Conservation (phyloP, 495 filamentous ascomycete genomes). For the Aspergillus hancockii region DNA sequence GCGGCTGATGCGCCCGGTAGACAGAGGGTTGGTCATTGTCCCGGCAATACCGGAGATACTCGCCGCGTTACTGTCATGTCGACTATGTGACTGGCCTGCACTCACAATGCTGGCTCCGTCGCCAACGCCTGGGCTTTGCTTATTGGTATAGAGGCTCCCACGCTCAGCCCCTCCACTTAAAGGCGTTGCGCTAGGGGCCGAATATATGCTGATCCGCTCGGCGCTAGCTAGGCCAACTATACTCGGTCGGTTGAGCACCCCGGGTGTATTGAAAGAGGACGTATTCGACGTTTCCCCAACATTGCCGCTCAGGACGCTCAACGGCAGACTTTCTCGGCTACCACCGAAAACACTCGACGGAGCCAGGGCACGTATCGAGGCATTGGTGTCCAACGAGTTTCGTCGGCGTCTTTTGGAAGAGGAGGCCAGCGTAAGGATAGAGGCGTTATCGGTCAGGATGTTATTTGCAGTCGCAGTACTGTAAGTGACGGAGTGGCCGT, state of each 20-base stretch:
- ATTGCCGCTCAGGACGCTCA: constrained; percentile 84
- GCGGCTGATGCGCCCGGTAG: constrained; percentile 55
- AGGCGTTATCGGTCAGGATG: constrained; percentile 89
- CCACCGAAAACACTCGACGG: constrained; percentile 92
- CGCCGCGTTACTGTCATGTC: constrained; percentile 79
- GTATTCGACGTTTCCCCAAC: constrained; percentile 57
- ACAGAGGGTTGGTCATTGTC: constrained; percentile 41
- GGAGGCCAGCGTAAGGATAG: constrained; percentile 92
- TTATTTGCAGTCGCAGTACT: constrained; percentile 88
- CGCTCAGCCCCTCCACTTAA: constrained; percentile 65
- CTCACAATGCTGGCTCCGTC: constrained; percentile 81
- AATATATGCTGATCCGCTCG: constrained; percentile 87
- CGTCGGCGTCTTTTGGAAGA: constrained; percentile 88
- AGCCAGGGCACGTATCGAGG: constrained; percentile 87
- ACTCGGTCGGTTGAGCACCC: constrained; percentile 50
- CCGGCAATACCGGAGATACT: constrained; percentile 63
- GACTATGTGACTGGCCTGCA: constrained; percentile 70
- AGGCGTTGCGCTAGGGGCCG: constrained; percentile 68
- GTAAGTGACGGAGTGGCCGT: constrained; percentile 79
- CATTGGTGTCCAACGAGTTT: constrained; percentile 92
- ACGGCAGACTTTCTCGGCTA: constrained; percentile 79
- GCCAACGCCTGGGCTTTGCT: constrained; percentile 57
- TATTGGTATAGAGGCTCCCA: constrained; percentile 75
- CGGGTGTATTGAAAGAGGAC: constrained; percentile 53
- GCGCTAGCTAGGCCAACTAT: constrained; percentile 64